phyloP scores from a whole-genome alignment of 495 filamentous ascomycete genomes.

The Bathelium albidoporum region DNA sequence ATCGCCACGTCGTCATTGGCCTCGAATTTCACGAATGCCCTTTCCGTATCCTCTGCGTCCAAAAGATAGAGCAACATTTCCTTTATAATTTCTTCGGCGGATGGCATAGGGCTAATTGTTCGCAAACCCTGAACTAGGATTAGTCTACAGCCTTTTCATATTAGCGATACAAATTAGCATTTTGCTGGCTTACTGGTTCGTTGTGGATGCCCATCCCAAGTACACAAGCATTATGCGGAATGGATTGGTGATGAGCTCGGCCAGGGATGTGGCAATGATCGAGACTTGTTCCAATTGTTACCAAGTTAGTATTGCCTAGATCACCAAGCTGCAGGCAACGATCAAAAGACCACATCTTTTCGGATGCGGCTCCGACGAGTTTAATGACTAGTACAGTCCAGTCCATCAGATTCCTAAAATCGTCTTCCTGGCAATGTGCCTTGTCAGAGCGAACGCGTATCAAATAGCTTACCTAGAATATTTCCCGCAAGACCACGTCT shows the following conservation, averaged over 20 bases:
- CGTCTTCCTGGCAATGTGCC: background rate
- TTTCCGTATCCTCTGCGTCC: slow-evolving; percentile 44
- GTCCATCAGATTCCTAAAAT: slow-evolving; percentile 2
- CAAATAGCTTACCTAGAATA: slow-evolving; percentile 22
- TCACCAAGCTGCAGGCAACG: slow-evolving; percentile 46
- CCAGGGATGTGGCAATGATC: slow-evolving; percentile 58
- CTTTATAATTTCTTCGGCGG: slow-evolving; percentile 42
- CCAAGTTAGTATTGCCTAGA: slow-evolving; percentile 43
- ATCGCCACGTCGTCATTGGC: slow-evolving; percentile 45
- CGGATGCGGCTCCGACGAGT: slow-evolving; percentile 26
- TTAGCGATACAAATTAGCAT: too few species aligned
- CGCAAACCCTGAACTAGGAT: slow-evolving; percentile 42
- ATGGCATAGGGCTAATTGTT: slow-evolving; percentile 45
- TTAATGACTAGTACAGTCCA: slow-evolving; percentile 26
- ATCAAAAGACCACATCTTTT: slow-evolving; percentile 37
- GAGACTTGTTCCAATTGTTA: slow-evolving; percentile 49
- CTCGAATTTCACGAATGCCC: slow-evolving; percentile 49
- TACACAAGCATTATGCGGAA: slow-evolving; percentile 40
- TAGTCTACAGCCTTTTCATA: too few species aligned
- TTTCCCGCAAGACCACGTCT: slow-evolving; percentile 49
- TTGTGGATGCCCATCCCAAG: slow-evolving; percentile 55
- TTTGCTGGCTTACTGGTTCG: slow-evolving; percentile 35
- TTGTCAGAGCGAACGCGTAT: background rate
- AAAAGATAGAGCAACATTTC: slow-evolving; percentile 44
- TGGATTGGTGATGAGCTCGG: slow-evolving; percentile 42